Base-by-base conservation (phyloP, 2,329 filamentous ascomycete species). In the Alternaria longipes region DNA sequence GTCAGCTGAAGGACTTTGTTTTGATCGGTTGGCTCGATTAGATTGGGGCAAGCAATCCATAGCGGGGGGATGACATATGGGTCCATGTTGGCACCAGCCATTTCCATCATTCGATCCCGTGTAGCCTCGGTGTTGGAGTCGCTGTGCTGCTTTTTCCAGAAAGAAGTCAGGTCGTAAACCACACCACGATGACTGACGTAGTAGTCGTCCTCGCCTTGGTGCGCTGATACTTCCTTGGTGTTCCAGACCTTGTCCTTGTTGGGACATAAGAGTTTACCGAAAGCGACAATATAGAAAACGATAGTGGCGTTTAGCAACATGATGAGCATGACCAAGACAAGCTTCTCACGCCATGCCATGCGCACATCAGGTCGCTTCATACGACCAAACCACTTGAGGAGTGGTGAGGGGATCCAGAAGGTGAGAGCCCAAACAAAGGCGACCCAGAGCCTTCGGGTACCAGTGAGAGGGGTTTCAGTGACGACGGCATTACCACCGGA, bases 351-450 rank as follows among this genome's bases (percentile, higher is more conserved):
- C 95, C 95, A 99, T 0, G 95, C 95, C 88, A 97, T 91, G 26
- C 95, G 91, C 8, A 99, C 93, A 80, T 99, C 95, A 2, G 94
- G 95, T 56, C 95, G 90, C 81, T 97, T 96, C 95, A 99, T 99
- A 22, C 94, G 91, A 32, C 95, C 95, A 59, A 98, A 74, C 61
- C 85, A 90, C n/a, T 87, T 86, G 16, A 99, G 87, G 2, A 91
- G 67, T 49, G 92, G 91, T 0, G 94, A 98, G 0, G 95, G 95
- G 67, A 97, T 95, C 91, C 92, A 98, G 77, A 93, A 98, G 0
- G 95, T 99, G 50, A 96, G 68, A 1, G 87, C 86, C 93, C 94
- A 98, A 3, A 95, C 92, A 41, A 95, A 79, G 2, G 80, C 86
- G 24, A 97, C 89, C 95, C 95, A 99, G 2, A 88, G 73, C 41